phyloP scores from a whole-genome alignment of 768 basidiomycete species.

The Termitomyces sp. region DNA sequence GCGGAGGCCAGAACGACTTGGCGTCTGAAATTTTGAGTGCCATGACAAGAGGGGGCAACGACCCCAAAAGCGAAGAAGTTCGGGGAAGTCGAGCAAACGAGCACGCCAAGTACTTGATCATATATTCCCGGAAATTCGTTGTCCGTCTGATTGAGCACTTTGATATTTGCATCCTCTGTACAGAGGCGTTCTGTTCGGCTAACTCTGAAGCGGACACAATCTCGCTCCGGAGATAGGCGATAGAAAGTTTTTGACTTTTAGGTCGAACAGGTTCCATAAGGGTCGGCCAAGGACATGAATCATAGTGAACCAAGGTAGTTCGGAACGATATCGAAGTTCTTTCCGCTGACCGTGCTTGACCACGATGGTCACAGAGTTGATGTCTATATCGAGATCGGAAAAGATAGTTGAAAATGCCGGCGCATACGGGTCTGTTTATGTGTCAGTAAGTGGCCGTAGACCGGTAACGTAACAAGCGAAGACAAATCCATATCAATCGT shows the following conservation, averaged over 20 bases:
- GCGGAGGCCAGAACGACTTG: conserved; percentile 21
- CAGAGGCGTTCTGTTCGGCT: background rate
- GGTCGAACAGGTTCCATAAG: background rate
- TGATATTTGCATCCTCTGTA: background rate
- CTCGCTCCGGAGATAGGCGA: background rate
- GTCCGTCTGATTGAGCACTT: background rate
- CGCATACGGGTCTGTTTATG: too few species aligned
- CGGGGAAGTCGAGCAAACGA: background rate
- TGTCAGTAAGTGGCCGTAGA: too few species aligned
- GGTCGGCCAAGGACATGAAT: background rate
- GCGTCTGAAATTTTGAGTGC: conserved; percentile 2
- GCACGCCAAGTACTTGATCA: too few species aligned
- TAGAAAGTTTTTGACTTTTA: background rate
- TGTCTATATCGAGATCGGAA: background rate
- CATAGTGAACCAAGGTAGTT: background rate
- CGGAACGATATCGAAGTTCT: background rate
- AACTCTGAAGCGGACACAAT: background rate
- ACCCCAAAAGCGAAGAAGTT: background rate
- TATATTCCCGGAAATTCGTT: background rate
- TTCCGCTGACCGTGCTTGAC: too few species aligned
- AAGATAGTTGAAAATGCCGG: background rate
- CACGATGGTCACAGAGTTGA: background rate
- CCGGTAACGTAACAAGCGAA: too few species aligned
- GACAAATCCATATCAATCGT: background rate
- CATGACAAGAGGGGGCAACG: background rate